Evolutionary conservation across 2,329 filamentous ascomycete genomes (phyloP), one percentile per base, ranked within the genome.

Genomic region (Diatrype stigma): DNA sequence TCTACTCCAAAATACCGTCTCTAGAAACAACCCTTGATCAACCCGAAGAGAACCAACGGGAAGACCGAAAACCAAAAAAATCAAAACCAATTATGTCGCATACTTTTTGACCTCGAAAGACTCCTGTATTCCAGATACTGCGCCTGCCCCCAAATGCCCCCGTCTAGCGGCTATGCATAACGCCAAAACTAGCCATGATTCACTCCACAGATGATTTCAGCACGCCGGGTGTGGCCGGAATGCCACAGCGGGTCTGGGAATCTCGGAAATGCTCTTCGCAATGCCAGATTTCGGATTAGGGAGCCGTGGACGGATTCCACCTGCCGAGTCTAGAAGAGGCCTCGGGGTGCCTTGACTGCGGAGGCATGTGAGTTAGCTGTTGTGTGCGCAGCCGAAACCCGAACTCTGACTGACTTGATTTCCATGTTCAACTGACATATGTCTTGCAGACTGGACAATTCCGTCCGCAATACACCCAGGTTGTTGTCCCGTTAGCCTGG

Each of bases 371-470:
- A 44, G 12, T 28, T n/a, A 21, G 16, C 12, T 14, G 35, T 30
- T 14, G 12, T 34, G 16, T 14, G 12, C 46, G 16, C 19, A 23
- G 17, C 19, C 23, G 34, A 16, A 30, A 23, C n/a, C n/a, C 23
- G n/a, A 22, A n/a, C 8, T n/a, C 34, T 22, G 23, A 26, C 32
- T 17, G 14, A 26, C 34, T 40, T 26, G 34, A 19, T 26, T 23
- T 22, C 34, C 30, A 26, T 42, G 2, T 35, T 49, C 54, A 62
- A 21, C 51, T 6, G 37, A 62, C 53, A 44, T 60, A 62, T 37
- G 58, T 61, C 21, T 56, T 57, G 45, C 60, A 62, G 45, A 56
- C 47, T n/a, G 48, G 55, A 48, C 60, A 62, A n/a, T 53, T 54
- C 46, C 58, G 50, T n/a, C 60, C 60, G 22, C 57, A 45, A 16